phyloP scores from a whole-genome alignment of 1,139 yeast species.

The Candida tetrigidarum region DNA sequence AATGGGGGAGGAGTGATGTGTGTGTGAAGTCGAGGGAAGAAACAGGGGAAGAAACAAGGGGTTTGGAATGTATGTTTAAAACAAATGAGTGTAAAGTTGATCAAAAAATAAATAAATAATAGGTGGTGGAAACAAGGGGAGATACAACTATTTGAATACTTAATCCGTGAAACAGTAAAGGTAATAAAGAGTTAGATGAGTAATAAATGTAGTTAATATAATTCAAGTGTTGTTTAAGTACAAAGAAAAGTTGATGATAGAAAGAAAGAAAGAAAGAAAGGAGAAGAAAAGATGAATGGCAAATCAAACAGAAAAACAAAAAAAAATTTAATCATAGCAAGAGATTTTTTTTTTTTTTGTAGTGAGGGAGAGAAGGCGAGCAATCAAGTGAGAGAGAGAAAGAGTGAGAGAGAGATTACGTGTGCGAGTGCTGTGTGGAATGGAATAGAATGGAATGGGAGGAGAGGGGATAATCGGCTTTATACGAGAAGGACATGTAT shows the following conservation, averaged over 20 bases:
- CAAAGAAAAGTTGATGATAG: background rate
- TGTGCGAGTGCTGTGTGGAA: too few relatives aligned
- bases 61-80: background rate
- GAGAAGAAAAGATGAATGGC: slow-evolving; percentile 1
- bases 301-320: background rate
- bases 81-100: background rate
- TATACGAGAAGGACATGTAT: too few relatives aligned
- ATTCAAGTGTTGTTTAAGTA: background rate
- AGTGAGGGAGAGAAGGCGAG: too few relatives aligned
- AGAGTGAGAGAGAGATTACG: too few relatives aligned
- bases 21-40: too few relatives aligned
- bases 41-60: too few relatives aligned
- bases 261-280: background rate
- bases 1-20: background rate
- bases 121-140: too few relatives aligned
- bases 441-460: too few relatives aligned
- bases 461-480: too few relatives aligned
- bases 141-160: too few relatives aligned
- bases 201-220: background rate
- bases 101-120: background rate
- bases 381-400: background rate
- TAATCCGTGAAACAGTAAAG: background rate
- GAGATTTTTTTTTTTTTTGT: too few relatives aligned
- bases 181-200: background rate
- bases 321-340: too few relatives aligned